A percentile compares a stretch with the other conserved stretches of the same genome.
These are phyloP conservation scores for Geranium brycei DNA, from an alignment of 345 rosid species.

Conservation along the genomic window DNA sequence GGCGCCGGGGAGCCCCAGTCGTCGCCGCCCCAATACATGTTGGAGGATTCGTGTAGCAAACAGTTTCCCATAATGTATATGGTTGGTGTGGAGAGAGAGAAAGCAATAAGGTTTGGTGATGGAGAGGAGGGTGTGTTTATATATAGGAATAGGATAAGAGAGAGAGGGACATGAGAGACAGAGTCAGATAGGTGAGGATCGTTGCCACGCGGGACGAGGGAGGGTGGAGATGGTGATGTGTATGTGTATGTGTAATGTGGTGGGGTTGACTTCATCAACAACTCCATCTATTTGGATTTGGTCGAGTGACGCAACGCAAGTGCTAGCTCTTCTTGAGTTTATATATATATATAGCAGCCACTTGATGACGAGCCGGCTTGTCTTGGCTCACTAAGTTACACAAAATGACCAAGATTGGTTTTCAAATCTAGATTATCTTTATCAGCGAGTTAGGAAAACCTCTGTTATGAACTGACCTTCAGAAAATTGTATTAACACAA, in stretches of 20 bases:
- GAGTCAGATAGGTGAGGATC: constrained; percentile 19
- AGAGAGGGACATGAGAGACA: constrained; percentile 4
- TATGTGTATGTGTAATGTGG: too few relatives aligned
- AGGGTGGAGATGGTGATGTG: constrained; percentile 14
- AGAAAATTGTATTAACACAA: too few relatives aligned
- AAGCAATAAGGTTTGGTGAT: constrained; percentile 3
- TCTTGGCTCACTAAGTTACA: too few relatives aligned
- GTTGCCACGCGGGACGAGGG: constrained; percentile 20
- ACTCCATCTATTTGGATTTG: constrained; percentile 2
- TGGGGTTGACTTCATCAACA: constrained; percentile 16
- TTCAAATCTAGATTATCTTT: too few relatives aligned
- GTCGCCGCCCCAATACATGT: constrained; percentile 27
- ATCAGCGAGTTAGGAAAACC: too few relatives aligned
- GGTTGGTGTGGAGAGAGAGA: neutral
- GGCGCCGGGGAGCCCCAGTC: constrained; percentile 20
- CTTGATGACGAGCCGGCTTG: too few relatives aligned
- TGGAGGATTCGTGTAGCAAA: constrained; percentile 15
- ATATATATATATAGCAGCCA: too few relatives aligned
- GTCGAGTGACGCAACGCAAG: neutral
- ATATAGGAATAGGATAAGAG: neutral
- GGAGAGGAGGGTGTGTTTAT: neutral
- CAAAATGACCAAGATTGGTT: too few relatives aligned
- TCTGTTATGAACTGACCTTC: too few relatives aligned
- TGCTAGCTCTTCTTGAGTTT: neutral
- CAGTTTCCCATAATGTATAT: constrained; percentile 29